These are phyloP conservation scores for Batkoa obscura DNA, from an alignment of 371 early-diverging fungal genomes.

Conservation along the genomic window DNA sequence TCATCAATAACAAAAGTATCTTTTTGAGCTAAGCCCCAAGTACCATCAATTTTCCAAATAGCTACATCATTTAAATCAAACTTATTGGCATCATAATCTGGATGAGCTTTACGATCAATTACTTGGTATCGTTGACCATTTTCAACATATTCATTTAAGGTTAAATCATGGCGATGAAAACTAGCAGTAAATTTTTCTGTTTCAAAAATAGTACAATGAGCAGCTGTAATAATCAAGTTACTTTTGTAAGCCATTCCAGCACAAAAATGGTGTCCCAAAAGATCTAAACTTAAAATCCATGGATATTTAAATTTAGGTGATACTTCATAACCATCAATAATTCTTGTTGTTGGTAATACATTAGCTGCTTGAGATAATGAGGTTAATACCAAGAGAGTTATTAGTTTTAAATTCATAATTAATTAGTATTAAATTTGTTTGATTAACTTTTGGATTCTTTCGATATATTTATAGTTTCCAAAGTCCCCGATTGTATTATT, in stretches of 20 bases:
- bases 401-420: too few relatives aligned
- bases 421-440: too few relatives aligned
- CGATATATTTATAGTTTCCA: too few relatives aligned
- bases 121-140: not conserved
- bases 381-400: too few relatives aligned
- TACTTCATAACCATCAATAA: constrained; percentile 4
- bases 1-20: not conserved
- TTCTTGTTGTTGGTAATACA: not conserved
- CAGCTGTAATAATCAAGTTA: not conserved
- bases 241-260: not conserved
- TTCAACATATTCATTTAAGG: not conserved
- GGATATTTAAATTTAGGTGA: not conserved
- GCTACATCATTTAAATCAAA: constrained; percentile 1
- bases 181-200: not conserved
- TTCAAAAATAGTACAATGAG: not conserved
- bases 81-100: not conserved
- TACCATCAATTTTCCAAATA: constrained; percentile 1
- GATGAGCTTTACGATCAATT: not conserved
- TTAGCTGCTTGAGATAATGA: too few relatives aligned
- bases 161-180: constrained; percentile 4
- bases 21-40: not conserved
- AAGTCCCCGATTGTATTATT: too few relatives aligned
- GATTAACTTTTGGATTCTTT: too few relatives aligned
- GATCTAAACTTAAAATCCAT: not conserved
- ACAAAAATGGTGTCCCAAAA: not conserved